A percentile compares a stretch with the other conserved stretches of the same genome.
phyloP scores from a whole-genome alignment of 208 protist genomes.

The Trypanosoma boissoni region DNA sequence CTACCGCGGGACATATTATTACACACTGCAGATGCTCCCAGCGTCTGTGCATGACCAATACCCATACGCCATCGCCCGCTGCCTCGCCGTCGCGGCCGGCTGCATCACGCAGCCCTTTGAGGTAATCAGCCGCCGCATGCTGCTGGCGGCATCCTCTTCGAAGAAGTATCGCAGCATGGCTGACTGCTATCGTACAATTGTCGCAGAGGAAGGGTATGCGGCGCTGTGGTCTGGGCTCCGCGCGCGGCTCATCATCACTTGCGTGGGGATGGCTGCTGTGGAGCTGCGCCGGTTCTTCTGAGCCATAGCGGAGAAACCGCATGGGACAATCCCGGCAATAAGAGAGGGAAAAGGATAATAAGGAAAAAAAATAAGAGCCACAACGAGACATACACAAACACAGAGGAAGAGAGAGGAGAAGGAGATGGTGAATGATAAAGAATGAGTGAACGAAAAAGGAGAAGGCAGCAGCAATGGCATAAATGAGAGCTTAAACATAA shows the following conservation, averaged over 20 bases:
- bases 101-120: conserved; percentile 74
- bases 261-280: conserved; percentile 23
- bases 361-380: not conserved
- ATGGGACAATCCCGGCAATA: not conserved
- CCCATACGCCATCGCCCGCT: conserved; percentile 50
- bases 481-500: no score
- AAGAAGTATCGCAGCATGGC: conserved; percentile 47
- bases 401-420: not conserved
- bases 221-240: conserved; percentile 64
- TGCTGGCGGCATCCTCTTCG: conserved; percentile 56
- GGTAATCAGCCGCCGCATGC: conserved; percentile 69
- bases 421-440: not conserved
- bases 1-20: conserved; percentile 68
- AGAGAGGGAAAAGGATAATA: not conserved
- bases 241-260: conserved; percentile 27
- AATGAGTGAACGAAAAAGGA: not conserved
- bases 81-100: conserved; percentile 55
- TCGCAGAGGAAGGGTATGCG: conserved; percentile 66
- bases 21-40: conserved; percentile 20
- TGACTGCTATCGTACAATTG: conserved; percentile 67
- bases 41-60: conserved; percentile 37
- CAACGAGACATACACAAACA: no score
- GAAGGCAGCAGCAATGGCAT: not conserved
- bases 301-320: not conserved
- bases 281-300: conserved; percentile 24